phyloP scores from a whole-genome alignment of 352 stramenopile genomes.

The Globisporangium perplexum region DNA sequence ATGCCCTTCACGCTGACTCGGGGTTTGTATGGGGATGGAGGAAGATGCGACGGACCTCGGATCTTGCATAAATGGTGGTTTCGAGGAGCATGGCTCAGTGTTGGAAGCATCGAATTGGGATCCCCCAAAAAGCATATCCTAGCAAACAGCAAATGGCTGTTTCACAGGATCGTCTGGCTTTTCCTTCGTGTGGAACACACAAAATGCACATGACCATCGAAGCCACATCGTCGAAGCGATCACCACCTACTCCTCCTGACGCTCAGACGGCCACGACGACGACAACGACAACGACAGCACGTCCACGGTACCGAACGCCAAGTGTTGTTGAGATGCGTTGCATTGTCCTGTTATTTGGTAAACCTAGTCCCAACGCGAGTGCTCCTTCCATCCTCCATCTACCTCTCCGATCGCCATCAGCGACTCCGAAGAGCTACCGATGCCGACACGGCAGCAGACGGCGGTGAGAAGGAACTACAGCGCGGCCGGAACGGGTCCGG shows the following conservation, averaged over 20 bases:
- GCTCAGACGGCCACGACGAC: too few relatives aligned
- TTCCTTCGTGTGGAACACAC: neutral
- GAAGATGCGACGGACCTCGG: neutral
- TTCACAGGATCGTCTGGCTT: neutral
- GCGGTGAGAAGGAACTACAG: constrained; percentile 1
- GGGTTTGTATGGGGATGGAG: neutral
- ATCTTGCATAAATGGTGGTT: neutral
- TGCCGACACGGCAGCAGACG: neutral
- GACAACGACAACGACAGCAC: too few relatives aligned
- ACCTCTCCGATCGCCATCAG: neutral
- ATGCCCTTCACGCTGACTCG: neutral
- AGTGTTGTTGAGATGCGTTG: constrained; percentile 11
- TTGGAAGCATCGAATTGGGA: neutral
- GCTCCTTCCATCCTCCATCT: neutral
- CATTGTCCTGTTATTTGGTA: constrained; percentile 26
- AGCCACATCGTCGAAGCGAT: too few relatives aligned
- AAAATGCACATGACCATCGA: too few relatives aligned
- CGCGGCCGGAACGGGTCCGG: neutral
- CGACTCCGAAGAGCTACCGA: neutral
- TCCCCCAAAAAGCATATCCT: neutral
- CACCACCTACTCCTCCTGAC: too few relatives aligned
- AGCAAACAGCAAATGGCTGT: neutral
- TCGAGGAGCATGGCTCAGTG: neutral
- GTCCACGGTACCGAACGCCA: too few relatives aligned
- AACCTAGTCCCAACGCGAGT: constrained; percentile 13